A percentile compares a stretch with the other conserved stretches of the same genome.
Evolutionary conservation across 2,329 filamentous ascomycete genomes (phyloP).

Genomic region (Fusarium armeniacum): DNA sequence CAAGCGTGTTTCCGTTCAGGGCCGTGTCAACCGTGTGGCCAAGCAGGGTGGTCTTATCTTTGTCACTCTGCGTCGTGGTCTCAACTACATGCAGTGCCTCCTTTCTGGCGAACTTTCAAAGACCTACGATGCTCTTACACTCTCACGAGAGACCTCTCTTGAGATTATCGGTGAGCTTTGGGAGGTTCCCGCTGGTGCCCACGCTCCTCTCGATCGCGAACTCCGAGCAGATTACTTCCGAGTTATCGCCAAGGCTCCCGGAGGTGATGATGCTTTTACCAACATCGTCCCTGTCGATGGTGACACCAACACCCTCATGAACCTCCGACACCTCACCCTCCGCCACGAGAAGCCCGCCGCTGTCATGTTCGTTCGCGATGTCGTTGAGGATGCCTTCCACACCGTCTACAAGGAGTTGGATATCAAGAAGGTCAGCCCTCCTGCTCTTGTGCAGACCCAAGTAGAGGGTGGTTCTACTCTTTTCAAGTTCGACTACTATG

Average conservation of each 20-base stretch:
- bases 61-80: slow-evolving; percentile 85
- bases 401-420: slow-evolving; percentile 81
- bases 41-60: slow-evolving; percentile 89
- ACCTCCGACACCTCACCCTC: slow-evolving; percentile 86
- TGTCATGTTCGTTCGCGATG: slow-evolving; percentile 87
- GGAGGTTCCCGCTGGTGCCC: slow-evolving; percentile 82
- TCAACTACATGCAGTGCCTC: slow-evolving; percentile 75
- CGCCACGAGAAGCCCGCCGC: slow-evolving; percentile 87
- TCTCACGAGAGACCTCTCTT: slow-evolving; percentile 90
- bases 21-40: slow-evolving; percentile 85
- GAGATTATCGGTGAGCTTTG: slow-evolving; percentile 87
- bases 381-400: slow-evolving; percentile 85
- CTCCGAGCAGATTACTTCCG: slow-evolving; percentile 91
- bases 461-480: slow-evolving; percentile 93
- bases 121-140: slow-evolving; percentile 90
- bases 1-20: slow-evolving; percentile 78
- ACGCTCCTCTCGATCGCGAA: slow-evolving; percentile 87
- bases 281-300: slow-evolving; percentile 68
- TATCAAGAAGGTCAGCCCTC: slow-evolving; percentile 87
- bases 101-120: slow-evolving; percentile 79
- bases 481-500: slow-evolving; percentile 91
- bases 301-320: slow-evolving; percentile 69
- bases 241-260: slow-evolving; percentile 78
- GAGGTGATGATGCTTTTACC: slow-evolving; percentile 91
- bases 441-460: slow-evolving; percentile 93